Evolutionary conservation across 202 grass and related monocot genomes (phyloP).

Genomic region (Setaria viridis): DNA sequence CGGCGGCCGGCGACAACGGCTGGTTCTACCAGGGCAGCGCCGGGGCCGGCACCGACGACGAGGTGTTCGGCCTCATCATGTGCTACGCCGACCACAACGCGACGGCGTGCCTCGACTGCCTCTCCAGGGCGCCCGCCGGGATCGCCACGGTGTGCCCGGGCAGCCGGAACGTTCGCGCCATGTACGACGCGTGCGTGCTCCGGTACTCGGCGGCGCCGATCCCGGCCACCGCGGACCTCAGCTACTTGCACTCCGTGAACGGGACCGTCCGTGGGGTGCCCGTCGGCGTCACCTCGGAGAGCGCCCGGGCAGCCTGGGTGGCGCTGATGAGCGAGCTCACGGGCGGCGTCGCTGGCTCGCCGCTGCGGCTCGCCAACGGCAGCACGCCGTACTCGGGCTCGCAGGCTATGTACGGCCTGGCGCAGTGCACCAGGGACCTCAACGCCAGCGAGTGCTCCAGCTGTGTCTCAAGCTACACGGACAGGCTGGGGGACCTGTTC

Average conservation of each 20-base stretch:
- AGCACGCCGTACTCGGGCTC: background rate
- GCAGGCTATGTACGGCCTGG: constrained; percentile 41
- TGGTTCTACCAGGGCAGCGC: constrained; percentile 40
- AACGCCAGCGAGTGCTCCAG: background rate
- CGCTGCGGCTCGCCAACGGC: background rate
- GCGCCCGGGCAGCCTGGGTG: background rate
- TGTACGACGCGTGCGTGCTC: constrained; percentile 25
- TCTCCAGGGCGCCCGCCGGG: background rate
- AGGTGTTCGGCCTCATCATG: constrained; percentile 47
- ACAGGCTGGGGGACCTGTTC: background rate
- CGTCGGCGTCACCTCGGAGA: background rate
- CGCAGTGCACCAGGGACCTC: constrained; percentile 67
- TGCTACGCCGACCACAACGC: constrained; percentile 44
- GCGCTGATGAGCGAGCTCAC: constrained; percentile 15
- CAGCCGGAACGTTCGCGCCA: background rate
- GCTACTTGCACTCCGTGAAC: rapidly evolving
- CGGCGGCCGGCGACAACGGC: background rate
- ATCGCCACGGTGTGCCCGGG: background rate
- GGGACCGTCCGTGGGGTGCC: no score
- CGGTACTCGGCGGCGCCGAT: background rate
- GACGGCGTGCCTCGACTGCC: constrained; percentile 37
- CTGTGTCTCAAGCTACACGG: background rate
- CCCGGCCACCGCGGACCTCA: background rate
- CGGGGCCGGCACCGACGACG: constrained; percentile 19
- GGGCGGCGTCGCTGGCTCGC: background rate